These are phyloP conservation scores for Fermentozyma sake DNA, from an alignment of 1,139 yeast species.

Conservation along the genomic window DNA sequence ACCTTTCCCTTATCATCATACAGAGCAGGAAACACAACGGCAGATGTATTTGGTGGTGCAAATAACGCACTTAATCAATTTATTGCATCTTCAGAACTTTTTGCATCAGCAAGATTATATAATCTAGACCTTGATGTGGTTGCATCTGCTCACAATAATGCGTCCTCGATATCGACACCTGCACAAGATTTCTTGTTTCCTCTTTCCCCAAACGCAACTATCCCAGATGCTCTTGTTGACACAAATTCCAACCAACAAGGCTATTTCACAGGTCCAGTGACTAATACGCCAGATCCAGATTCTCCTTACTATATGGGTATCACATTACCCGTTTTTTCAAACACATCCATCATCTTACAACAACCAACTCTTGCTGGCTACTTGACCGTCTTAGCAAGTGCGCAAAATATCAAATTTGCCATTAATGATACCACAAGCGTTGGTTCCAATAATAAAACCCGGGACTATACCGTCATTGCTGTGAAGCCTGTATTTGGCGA, in stretches of 20 bases:
- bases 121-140: conserved; percentile 45
- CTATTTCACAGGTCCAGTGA: conserved; percentile 58
- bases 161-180: conserved; percentile 22
- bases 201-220: conserved; percentile 36
- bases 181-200: conserved; percentile 49
- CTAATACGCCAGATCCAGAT: conserved; percentile 33
- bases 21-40: conserved; percentile 65
- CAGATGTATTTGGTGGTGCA: conserved; percentile 38
- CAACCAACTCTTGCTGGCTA: conserved; percentile 66
- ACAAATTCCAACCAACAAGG: conserved; percentile 13
- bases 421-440: conserved; percentile 31
- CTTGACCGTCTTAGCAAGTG: conserved; percentile 60
- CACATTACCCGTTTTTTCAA: conserved; percentile 68
- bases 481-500: conserved; percentile 26
- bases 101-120: conserved; percentile 66
- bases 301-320: conserved; percentile 45
- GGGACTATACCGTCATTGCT: conserved; percentile 32
- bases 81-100: conserved; percentile 56
- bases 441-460: conserved; percentile 2
- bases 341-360: conserved; percentile 62
- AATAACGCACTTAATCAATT: conserved; percentile 50
- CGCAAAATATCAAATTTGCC: conserved; percentile 46
- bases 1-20: conserved; percentile 57
- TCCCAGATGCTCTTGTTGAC: conserved; percentile 30
- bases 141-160: conserved; percentile 30